A percentile compares a stretch with the other conserved stretches of the same genome.
phyloP scores from a whole-genome alignment of 805 yeast species.

The Candida nonsorbophila region DNA sequence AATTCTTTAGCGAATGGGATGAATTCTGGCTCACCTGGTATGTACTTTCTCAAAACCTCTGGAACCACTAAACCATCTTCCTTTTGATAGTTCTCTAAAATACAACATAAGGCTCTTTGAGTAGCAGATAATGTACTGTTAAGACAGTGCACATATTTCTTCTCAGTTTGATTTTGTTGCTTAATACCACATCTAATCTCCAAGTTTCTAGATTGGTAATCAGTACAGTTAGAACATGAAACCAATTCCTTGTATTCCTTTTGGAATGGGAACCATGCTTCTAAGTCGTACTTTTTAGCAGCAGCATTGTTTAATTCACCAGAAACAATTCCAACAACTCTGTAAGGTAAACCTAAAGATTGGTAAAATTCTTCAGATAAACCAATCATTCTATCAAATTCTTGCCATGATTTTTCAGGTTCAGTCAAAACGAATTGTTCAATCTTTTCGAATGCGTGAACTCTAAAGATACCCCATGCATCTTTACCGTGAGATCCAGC shows the following conservation, averaged over 20 bases:
- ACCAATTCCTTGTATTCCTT: slow-evolving; percentile 97
- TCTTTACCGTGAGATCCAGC: slow-evolving; percentile 99
- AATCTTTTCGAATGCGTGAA: slow-evolving; percentile 96
- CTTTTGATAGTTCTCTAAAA: slow-evolving; percentile 95
- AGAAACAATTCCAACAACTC: slow-evolving; percentile 96
- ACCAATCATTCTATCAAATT: slow-evolving; percentile 93
- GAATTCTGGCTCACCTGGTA: slow-evolving; percentile 98
- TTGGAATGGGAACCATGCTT: slow-evolving; percentile 99
- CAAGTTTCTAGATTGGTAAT: slow-evolving; percentile 96
- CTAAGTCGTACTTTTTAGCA: slow-evolving; percentile 96
- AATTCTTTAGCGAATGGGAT: slow-evolving; percentile 85
- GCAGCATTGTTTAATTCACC: slow-evolving; percentile 99
- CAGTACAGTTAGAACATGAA: slow-evolving; percentile 98
- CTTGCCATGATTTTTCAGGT: slow-evolving; percentile 97
- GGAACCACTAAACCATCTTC: slow-evolving; percentile 93
- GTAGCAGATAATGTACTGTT: slow-evolving; percentile 97
- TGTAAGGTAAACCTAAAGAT: slow-evolving; percentile 87
- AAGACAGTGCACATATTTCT: slow-evolving; percentile 97
- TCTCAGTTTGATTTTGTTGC: slow-evolving; percentile 89
- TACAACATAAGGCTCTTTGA: slow-evolving; percentile 96
- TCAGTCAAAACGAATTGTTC: slow-evolving; percentile 95
- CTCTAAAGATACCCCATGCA: slow-evolving; percentile 99
- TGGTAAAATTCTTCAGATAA: slow-evolving; percentile 90
- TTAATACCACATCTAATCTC: slow-evolving; percentile 99
- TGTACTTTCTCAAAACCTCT: slow-evolving; percentile 90